Evolutionary conservation across 208 protist species (phyloP), one percentile per base, ranked within the genome.

Genomic region (Vickermania spadyakhi): DNA sequence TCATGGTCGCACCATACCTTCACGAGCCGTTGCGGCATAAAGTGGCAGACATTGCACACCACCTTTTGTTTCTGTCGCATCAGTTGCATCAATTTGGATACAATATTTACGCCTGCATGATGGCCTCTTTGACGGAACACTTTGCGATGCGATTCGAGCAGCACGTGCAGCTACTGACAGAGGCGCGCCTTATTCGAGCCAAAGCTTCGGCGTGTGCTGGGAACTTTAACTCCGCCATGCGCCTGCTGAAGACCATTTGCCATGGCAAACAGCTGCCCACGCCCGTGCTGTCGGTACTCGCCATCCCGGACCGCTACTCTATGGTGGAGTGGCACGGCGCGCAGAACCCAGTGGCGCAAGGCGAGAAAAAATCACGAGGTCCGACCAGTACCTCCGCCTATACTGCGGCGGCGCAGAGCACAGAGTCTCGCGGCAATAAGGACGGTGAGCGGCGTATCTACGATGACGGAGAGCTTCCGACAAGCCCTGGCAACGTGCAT

Each of bases 41-140:
- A 1, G 70, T 86, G 36, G 31, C 69, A 1, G 60, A 66, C 56
- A 56, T 84, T 2, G 75, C 79, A 49, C 77, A 80, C 28, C 59
- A 74, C 36, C 52, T 86, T 29, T 71, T 85, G n/a, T 76, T 75
- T 52, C 41, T 85, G 42, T 71, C 75, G 1, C 73, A 81, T 31
- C 59, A 71, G 36, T 67, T 93, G 50, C 64, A 81, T 5, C 65
- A 73, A 27, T 62, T 57, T 28, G 72, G 66, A 31, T 81, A 81
- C 67, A 55, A 61, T 42, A 54, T 76, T n/a, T 75, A 89, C 58
- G 75, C 76, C 0, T 60, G 65, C 23, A 66, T 91, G 31, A 64
- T 84, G 28, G 75, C 71, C 60, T 67, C 72, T 26, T 57, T 93
- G 49, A 71, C 83, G 14, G 86, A 90, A 53, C 84, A 86, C 58